These are phyloP conservation scores for Sodiomyces alkalinus DNA, from an alignment of 2,329 filamentous ascomycete genomes.

Conservation along the genomic window DNA sequence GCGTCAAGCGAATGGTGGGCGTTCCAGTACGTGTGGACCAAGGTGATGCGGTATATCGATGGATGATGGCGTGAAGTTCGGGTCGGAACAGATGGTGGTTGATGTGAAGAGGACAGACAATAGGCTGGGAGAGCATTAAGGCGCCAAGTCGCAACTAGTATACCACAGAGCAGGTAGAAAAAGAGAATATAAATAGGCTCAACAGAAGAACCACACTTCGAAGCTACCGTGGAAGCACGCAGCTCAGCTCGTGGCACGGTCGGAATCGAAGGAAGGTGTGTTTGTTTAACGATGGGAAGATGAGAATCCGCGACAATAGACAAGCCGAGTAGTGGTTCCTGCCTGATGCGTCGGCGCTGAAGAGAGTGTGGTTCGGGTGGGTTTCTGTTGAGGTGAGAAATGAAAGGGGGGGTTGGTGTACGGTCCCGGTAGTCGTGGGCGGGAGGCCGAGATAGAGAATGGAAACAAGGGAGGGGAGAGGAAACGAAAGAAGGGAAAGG, in stretches of 20 bases:
- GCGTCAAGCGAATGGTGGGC: slow-evolving; percentile 29
- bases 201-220: background rate
- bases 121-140: slow-evolving; percentile 10
- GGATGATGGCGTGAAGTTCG: slow-evolving; percentile 27
- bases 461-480: slow-evolving; percentile 11
- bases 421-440: slow-evolving; percentile 6
- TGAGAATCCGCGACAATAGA: slow-evolving; percentile 9
- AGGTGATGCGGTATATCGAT: slow-evolving; percentile 20
- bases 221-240: background rate
- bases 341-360: slow-evolving; percentile 11
- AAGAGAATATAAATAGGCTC: slow-evolving; percentile 12
- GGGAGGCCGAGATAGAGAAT: slow-evolving; percentile 13
- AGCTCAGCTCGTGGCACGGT: slow-evolving; percentile 2
- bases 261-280: background rate
- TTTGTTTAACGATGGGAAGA: too few relatives aligned
- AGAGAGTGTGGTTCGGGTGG: slow-evolving; percentile 7
- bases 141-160: slow-evolving; percentile 14
- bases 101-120: slow-evolving; percentile 10
- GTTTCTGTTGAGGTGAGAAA: slow-evolving; percentile 11
- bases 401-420: slow-evolving; percentile 15
- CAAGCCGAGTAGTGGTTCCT: slow-evolving; percentile 13
- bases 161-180: slow-evolving; percentile 13
- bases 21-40: slow-evolving; percentile 19
- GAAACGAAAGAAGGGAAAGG: slow-evolving; percentile 18
- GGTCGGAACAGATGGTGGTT: slow-evolving; percentile 21